A percentile compares a stretch with the other conserved stretches of the same genome.
Conservation (phyloP, 257 asterid species). For the Striga asiatica region DNA sequence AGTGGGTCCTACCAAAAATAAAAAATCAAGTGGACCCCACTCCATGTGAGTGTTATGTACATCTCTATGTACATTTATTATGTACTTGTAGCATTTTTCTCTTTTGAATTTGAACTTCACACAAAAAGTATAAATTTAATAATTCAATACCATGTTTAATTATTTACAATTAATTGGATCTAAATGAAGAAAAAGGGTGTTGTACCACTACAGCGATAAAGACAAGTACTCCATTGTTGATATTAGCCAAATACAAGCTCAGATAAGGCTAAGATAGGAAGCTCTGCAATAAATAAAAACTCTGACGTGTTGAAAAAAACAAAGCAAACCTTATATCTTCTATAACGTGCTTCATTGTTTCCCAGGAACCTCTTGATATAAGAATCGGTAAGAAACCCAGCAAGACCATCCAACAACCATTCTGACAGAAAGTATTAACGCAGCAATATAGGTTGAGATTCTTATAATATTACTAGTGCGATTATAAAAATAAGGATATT, state of each 20-base stretch:
- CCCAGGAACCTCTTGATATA: slow-evolving; percentile 80
- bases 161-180: neutral
- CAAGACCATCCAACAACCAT: slow-evolving; percentile 99
- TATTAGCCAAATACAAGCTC: neutral
- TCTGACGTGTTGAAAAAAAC: slow-evolving; percentile 13
- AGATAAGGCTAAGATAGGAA: neutral
- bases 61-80: too few relatives aligned
- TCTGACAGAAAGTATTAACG: slow-evolving; percentile 33
- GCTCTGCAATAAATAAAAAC: slow-evolving; percentile 4
- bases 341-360: slow-evolving; percentile 92
- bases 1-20: too few relatives aligned
- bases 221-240: neutral
- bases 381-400: slow-evolving; percentile 83
- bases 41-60: too few relatives aligned
- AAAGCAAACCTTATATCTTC: slow-evolving; percentile 85
- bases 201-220: slow-evolving; percentile 9
- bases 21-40: too few relatives aligned
- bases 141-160: too few relatives aligned
- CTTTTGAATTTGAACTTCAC: too few relatives aligned
- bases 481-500: slow-evolving; percentile 17
- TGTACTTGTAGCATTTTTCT: too few relatives aligned
- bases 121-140: too few relatives aligned
- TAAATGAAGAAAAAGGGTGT: neutral
- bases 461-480: slow-evolving; percentile 6
- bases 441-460: slow-evolving; percentile 22